Base-by-base conservation (phyloP, 495 filamentous ascomycete species). In the Cercophora scortea region DNA sequence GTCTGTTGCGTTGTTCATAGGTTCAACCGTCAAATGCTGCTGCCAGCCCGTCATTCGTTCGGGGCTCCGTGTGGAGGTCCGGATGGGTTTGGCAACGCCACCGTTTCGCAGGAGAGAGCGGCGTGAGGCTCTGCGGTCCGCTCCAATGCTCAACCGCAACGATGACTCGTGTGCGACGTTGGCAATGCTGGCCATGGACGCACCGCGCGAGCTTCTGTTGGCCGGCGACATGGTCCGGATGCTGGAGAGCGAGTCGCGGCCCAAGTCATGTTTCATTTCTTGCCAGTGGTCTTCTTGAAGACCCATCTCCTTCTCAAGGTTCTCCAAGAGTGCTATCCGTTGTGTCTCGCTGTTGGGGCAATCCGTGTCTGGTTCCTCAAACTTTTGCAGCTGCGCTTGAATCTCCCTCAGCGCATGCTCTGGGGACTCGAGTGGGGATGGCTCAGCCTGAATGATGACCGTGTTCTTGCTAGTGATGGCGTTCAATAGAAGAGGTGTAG, bases 251-350 rank as follows among this genome's bases (percentile, higher is more conserved):
- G 78, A 81, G 54, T 78, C 71, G 40, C 71, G 69, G 15, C 51
- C 60, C 34, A 77, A 54, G 35, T 75, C 71, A n/a, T 67, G 64
- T 50, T 74, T 73, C 51, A 77, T 65, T 45, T 71, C 66, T 52
- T 72, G 66, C 78, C 76, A 80, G 47, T 76, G 70, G 32, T 70
- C 66, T 48, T 75, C 72, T 56, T 79, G 67, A 36, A 68, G 55
- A 1, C 74, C 75, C 71, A 79, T 78, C 57, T 81, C 78, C 48
- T 66, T 68, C 50, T 81, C 78, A 0, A 81, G 57, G 49, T 76
- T 72, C 53, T 76, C 71, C 6, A 81, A 62, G 0, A 81, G 61
- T 10, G 62, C 69, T 13, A 76, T 57, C 18, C 69, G 63, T 25
- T 65, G 61, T 8, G 61, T 55, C n/a, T 62, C 57, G 50, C 63